phyloP scores from a whole-genome alignment of 495 filamentous ascomycete genomes.

The Penicillium canescens region DNA sequence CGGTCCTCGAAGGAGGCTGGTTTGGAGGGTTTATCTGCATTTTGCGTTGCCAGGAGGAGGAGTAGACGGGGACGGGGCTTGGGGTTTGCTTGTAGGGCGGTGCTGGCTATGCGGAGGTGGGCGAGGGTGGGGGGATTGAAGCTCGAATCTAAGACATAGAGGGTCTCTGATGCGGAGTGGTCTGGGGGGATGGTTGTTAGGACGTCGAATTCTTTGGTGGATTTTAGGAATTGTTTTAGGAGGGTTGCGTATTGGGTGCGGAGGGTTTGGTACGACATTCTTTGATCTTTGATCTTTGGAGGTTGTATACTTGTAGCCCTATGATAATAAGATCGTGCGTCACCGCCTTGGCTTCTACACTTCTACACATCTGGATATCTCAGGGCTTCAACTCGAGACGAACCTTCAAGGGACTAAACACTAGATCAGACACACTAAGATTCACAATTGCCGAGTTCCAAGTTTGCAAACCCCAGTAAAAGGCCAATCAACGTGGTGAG shows the following conservation, averaged over 20 bases:
- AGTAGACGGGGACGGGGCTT: constrained; percentile 57
- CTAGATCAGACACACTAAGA: background rate
- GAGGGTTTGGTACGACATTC: constrained; percentile 37
- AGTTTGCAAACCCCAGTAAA: background rate
- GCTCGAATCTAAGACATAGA: constrained; percentile 90
- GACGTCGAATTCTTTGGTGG: constrained; percentile 57
- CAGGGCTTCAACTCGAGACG: background rate
- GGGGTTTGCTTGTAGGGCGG: constrained; percentile 54
- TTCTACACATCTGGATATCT: too few relatives aligned
- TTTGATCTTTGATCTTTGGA: background rate
- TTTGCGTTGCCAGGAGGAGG: constrained; percentile 82
- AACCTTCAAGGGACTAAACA: background rate
- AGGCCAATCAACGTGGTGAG: background rate
- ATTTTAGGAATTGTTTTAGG: constrained; percentile 58
- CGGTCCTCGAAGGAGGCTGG: constrained; percentile 81
- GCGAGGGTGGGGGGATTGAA: constrained; percentile 93
- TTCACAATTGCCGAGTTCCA: background rate
- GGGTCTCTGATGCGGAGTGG: constrained; percentile 36
- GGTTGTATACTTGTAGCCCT: too few relatives aligned
- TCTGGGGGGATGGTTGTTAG: constrained; percentile 52
- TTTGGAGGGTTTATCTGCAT: constrained; percentile 89
- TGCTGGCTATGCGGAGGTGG: constrained; percentile 72
- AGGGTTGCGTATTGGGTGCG: constrained; percentile 39
- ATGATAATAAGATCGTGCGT: background rate
- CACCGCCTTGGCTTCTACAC: background rate